Evolutionary conservation across 2,329 filamentous ascomycete genomes (phyloP), one percentile per base, ranked within the genome.

Genomic region (Xylariales sp.): DNA sequence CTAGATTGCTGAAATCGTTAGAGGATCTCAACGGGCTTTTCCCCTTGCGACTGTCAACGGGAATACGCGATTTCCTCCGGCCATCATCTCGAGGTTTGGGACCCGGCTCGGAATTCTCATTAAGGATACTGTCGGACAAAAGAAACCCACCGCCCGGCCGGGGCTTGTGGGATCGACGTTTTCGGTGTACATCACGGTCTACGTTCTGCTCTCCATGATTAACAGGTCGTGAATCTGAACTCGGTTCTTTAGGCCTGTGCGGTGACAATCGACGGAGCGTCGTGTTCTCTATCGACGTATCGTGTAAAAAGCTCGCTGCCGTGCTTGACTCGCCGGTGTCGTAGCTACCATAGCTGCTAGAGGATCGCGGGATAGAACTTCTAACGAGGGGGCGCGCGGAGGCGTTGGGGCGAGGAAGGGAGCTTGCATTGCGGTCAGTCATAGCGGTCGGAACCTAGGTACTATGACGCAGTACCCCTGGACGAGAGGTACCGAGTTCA

Each of bases 71-170:
- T 61, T 63, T 69, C 58, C 74, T 71, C 34, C 77, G 81, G 45
- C 67, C 75, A 50, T 76, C 76, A 49, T 79, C 80, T 30, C 75
- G 78, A 46, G 68, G 54, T 39, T 65, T 41, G 14, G 66, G 59
- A 2, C 12, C 65, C 14, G 56, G 46, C 59, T 68, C 73, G 5
- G 73, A 55, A 18, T 56, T 52, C 43, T 76, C 76, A 52, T 76
- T 75, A 36, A 75, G 64, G 23, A 84, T 74, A 2, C 81, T 74
- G 69, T 85, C 84, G 36, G 82, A 78, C 14, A 88, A 80, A 59
- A 88, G 80, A 72, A 88, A 88, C 7, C 82, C 83, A 54, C 85
- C 83, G 69, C 80, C 82, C 5, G 84, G 79, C 16, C 84, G 81
- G 36, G 81, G 78, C 73, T 82, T 86, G 61, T 83, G 78, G 49